A percentile compares a stretch with the other conserved stretches of the same genome.
phyloP scores from a whole-genome alignment of 768 basidiomycete species.

The Rhodotorula toruloides region DNA sequence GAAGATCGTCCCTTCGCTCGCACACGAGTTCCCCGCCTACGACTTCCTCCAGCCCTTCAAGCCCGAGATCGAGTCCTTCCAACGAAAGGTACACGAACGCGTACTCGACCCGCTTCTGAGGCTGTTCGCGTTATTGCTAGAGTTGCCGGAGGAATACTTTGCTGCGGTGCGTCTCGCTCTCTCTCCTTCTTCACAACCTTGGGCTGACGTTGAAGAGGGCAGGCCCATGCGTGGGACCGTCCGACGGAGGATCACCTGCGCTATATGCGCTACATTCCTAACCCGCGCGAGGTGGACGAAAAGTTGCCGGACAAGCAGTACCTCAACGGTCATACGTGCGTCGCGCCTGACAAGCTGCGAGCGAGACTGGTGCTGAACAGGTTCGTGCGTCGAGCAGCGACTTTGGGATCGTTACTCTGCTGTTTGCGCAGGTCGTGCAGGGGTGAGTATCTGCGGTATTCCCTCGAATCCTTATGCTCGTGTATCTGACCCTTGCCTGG shows the following conservation, averaged over 20 bases:
- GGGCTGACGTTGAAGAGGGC: too few species aligned
- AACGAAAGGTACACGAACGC: conserved; percentile 36
- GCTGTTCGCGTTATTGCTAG: conserved; percentile 12
- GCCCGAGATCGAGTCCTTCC: conserved; percentile 35
- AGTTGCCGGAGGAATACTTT: conserved; percentile 18
- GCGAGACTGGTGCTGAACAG: too few species aligned
- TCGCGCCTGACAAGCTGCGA: too few species aligned
- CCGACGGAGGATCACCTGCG: conserved; percentile 14
- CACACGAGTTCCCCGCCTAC: conserved; percentile 21
- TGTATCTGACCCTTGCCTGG: background rate
- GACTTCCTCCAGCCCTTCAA: conserved; percentile 19
- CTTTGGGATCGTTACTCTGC: conserved; percentile 12
- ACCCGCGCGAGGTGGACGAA: conserved; percentile 4
- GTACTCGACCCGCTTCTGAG: conserved; percentile 14
- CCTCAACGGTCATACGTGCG: background rate
- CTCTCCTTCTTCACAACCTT: background rate
- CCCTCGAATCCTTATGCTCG: background rate
- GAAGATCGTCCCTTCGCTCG: conserved; percentile 46
- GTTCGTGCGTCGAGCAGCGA: background rate
- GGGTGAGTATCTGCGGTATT: background rate
- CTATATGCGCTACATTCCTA: conserved; percentile 21
- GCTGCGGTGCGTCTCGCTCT: conserved; percentile 2
- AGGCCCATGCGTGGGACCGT: conserved; percentile 10
- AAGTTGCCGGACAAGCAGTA: conserved; percentile 9
- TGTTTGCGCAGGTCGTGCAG: conserved; percentile 11